Conservation (phyloP, 2,329 filamentous ascomycete species). For the Colletotrichum salicis region DNA sequence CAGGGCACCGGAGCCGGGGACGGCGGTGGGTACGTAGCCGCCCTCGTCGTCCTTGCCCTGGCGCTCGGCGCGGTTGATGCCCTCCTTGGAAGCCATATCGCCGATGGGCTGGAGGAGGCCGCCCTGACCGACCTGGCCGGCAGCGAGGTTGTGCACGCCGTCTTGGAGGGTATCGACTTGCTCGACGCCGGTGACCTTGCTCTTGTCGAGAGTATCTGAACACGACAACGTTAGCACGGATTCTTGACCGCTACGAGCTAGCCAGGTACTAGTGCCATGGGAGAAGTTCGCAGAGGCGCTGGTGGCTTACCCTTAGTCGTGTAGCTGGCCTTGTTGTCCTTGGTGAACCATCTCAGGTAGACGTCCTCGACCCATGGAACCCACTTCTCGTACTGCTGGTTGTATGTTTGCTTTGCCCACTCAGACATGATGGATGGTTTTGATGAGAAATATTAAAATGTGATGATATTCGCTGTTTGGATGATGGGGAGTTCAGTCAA, state of each 20-base stretch:
- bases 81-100: slow-evolving; percentile 71
- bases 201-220: slow-evolving; percentile 73
- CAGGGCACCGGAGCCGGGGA: slow-evolving; percentile 43
- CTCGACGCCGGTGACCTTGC: slow-evolving; percentile 74
- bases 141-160: slow-evolving; percentile 70
- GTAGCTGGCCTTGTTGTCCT: slow-evolving; percentile 81
- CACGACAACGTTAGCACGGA: neutral
- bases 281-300: neutral
- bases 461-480: neutral
- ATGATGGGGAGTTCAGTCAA: neutral
- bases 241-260: neutral
- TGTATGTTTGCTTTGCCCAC: slow-evolving; percentile 72
- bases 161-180: slow-evolving; percentile 77
- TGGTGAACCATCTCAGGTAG: slow-evolving; percentile 78
- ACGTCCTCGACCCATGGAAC: slow-evolving; percentile 81
- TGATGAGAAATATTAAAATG: neutral
- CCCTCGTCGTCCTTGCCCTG: slow-evolving; percentile 72
- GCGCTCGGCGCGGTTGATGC: slow-evolving; percentile 72
- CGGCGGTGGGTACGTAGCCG: slow-evolving; percentile 51
- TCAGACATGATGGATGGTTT: slow-evolving; percentile 51
- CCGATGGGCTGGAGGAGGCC: slow-evolving; percentile 73
- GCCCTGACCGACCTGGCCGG: slow-evolving; percentile 74
- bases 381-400: slow-evolving; percentile 79
- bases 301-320: slow-evolving; percentile 69
- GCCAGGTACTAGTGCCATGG: neutral